Evolutionary conservation across 768 basidiomycete genomes (phyloP), one percentile per base, ranked within the genome.

Genomic region (Pulveroboletus sp.): DNA sequence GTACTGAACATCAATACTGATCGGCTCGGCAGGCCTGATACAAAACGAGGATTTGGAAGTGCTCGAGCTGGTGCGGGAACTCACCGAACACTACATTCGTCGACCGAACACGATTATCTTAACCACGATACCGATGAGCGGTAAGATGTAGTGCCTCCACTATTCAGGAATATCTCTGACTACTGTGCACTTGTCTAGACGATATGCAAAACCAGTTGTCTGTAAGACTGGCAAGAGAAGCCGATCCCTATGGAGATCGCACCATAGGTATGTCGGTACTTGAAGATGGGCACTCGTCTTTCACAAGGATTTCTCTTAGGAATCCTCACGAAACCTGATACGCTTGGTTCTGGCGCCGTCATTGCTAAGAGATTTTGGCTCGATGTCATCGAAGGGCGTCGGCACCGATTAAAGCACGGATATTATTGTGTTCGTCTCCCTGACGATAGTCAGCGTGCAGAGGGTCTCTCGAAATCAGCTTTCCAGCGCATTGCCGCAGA

Each of bases 311-410:
- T 18, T 26, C 5, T 26, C 8, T 1, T 53, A 87, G 85, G 82
- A 6, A 76, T 89, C 1, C 71, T 87, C 9, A 89, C 86, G 0
- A 88, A 89, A 56, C 81, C 84, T 0, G 87, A 89, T 54, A 71
- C 64, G 5, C 63, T 89, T 1, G 60, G 67, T 1, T 38, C 54
- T 0, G 81, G 81, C 9, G 69, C 75, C 3, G 72, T 61, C 5
- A 69, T 74, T 37, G 39, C 71, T 39, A 75, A 68, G 14, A 40
- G 69, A 30, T 39, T 33, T 27, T 86, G 85, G 82, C 66, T 71
- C n/a, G 69, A 73, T 0, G 69, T 81, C 3, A 64, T 86, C 6
- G 71, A 79, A 50, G 80, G 78, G 30, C 70, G 69, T 37, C 24
- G 57, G 30, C 66, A 85, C 56, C 45, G 15, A 14, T 66, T 86